A percentile compares a stretch with the other conserved stretches of the same genome.
These are phyloP conservation scores for Hygrophila difformis DNA, from an alignment of 257 asterid genomes.

Conservation along the genomic window DNA sequence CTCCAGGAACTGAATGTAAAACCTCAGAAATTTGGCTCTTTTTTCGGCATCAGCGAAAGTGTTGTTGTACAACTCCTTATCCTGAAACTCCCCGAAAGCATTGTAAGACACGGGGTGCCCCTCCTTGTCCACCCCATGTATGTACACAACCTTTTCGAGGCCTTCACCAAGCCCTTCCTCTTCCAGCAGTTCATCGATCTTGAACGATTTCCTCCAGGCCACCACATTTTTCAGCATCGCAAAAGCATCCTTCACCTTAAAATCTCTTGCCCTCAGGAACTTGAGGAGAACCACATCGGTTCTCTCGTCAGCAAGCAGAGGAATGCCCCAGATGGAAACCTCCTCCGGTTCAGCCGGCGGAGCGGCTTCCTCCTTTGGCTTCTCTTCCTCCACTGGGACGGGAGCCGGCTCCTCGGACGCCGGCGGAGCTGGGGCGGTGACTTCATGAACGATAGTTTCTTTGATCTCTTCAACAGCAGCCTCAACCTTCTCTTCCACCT, in stretches of 20 bases:
- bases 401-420: slow-evolving; percentile 33
- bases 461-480: slow-evolving; percentile 62
- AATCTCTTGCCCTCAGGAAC: slow-evolving; percentile 81
- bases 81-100: slow-evolving; percentile 81
- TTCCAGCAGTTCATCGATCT: slow-evolving; percentile 50
- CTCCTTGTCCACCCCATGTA: slow-evolving; percentile 76
- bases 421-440: slow-evolving; percentile 41
- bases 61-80: slow-evolving; percentile 71
- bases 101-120: slow-evolving; percentile 87
- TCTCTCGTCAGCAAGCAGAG: slow-evolving; percentile 62
- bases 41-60: slow-evolving; percentile 85
- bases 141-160: slow-evolving; percentile 72
- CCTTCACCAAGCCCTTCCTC: slow-evolving; percentile 52
- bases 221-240: slow-evolving; percentile 82
- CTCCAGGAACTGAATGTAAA: slow-evolving; percentile 77
- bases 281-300: slow-evolving; percentile 81
- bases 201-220: slow-evolving; percentile 75
- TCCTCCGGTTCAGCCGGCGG: slow-evolving; percentile 57
- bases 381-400: slow-evolving; percentile 28
- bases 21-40: slow-evolving; percentile 56
- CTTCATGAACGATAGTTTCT: slow-evolving; percentile 78
- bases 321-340: slow-evolving; percentile 75
- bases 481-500: slow-evolving; percentile 27
- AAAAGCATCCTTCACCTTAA: slow-evolving; percentile 83
- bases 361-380: slow-evolving; percentile 23